A percentile compares a stretch with the other conserved stretches of the same genome.
phyloP scores from a whole-genome alignment of 208 protist species.

The Leishmania mexicana region DNA sequence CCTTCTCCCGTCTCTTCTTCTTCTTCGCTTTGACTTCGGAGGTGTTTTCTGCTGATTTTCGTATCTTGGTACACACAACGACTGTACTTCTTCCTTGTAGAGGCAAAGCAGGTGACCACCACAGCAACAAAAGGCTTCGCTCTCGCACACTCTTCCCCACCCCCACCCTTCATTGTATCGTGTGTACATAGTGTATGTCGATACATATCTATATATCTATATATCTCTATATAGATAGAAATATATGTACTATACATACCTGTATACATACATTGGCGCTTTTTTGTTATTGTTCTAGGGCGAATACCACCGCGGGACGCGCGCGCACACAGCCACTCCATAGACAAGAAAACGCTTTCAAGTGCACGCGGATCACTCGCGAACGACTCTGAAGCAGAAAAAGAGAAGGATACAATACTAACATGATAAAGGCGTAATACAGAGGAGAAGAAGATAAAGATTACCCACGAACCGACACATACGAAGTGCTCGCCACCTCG shows the following conservation, averaged over 20 bases:
- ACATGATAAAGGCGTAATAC: too few species aligned
- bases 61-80: background rate
- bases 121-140: background rate
- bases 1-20: background rate
- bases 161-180: too few species aligned
- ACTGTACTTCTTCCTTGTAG: background rate
- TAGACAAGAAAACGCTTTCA: too few species aligned
- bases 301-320: too few species aligned
- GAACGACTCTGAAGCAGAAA: background rate
- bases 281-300: too few species aligned
- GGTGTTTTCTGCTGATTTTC: background rate
- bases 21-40: too few species aligned
- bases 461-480: background rate
- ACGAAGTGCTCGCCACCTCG: background rate
- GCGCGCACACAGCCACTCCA: too few species aligned
- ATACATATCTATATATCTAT: background rate
- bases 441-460: too few species aligned
- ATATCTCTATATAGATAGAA: background rate
- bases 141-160: background rate
- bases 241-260: background rate
- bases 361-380: too few species aligned
- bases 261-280: too few species aligned
- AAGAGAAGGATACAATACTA: too few species aligned
- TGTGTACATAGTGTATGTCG: background rate
- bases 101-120: background rate